Evolutionary conservation across 805 yeast genomes (phyloP).

Genomic region (Kluyveromyces wickerhamii): DNA sequence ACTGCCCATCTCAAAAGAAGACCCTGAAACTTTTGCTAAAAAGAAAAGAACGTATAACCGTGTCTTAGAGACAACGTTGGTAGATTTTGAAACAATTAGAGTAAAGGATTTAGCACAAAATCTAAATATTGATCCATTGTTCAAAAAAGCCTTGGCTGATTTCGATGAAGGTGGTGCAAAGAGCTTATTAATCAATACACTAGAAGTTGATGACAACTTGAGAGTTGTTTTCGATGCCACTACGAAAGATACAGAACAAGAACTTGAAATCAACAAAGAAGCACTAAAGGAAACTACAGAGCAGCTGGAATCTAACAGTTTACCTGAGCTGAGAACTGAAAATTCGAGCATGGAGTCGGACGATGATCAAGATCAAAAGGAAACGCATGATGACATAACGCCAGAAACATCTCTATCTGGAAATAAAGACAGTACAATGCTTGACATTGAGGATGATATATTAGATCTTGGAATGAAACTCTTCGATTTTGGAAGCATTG

Average conservation of each 20-base stretch:
- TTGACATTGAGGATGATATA: conserved; percentile 25
- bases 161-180: conserved; percentile 82
- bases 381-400: conserved; percentile 6
- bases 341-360: conserved; percentile 12
- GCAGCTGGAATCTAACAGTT: neutral
- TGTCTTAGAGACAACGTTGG: conserved; percentile 38
- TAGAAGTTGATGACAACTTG: conserved; percentile 44
- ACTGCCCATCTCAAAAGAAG: conserved; percentile 25
- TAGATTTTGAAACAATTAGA: conserved; percentile 42
- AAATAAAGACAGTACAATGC: neutral
- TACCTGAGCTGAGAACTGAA: conserved; percentile 1
- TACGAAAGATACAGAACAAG: conserved; percentile 10
- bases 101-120: conserved; percentile 57
- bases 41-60: conserved; percentile 26
- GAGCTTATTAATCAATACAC: conserved; percentile 54
- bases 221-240: conserved; percentile 63
- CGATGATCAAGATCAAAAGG: conserved; percentile 12
- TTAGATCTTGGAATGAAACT: conserved; percentile 30
- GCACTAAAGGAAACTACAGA: too few relatives aligned
- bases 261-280: neutral
- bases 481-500: conserved; percentile 23
- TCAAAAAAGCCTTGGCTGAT: conserved; percentile 65
- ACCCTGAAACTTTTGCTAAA: conserved; percentile 16
- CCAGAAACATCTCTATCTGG: conserved; percentile 1
- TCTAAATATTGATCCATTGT: conserved; percentile 61